Evolutionary conservation across 768 basidiomycete species (phyloP).

Genomic region (Tephrocybe sp.): DNA sequence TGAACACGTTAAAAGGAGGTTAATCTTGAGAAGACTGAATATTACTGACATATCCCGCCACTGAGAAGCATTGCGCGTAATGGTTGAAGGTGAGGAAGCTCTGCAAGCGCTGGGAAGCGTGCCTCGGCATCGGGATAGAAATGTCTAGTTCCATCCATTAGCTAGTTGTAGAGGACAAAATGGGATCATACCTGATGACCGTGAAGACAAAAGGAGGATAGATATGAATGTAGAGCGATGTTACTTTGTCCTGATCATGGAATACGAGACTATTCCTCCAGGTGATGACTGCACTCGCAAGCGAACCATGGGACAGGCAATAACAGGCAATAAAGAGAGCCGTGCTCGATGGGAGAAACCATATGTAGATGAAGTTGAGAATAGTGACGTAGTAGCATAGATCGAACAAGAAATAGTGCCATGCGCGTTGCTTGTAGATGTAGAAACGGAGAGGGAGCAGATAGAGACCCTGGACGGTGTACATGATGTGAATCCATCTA

Average conservation of each 20-base stretch:
- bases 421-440: slow-evolving; percentile 87
- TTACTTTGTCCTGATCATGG: slow-evolving; percentile 96
- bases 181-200: slow-evolving; percentile 70
- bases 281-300: slow-evolving; percentile 94
- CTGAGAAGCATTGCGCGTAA: slow-evolving; percentile 74
- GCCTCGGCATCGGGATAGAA: slow-evolving; percentile 78
- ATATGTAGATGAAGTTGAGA: slow-evolving; percentile 89
- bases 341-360: slow-evolving; percentile 79
- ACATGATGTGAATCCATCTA: slow-evolving; percentile 88
- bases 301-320: slow-evolving; percentile 85
- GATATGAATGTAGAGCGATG: slow-evolving; percentile 92
- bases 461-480: slow-evolving; percentile 75
- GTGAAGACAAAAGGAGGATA: slow-evolving; percentile 92
- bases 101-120: slow-evolving; percentile 82
- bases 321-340: slow-evolving; percentile 90
- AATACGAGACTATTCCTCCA: slow-evolving; percentile 99
- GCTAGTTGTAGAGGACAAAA: neutral
- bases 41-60: slow-evolving; percentile 75
- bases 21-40: neutral
- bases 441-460: slow-evolving; percentile 84
- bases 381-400: slow-evolving; percentile 93
- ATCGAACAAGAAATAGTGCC: slow-evolving; percentile 95
- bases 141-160: slow-evolving; percentile 53
- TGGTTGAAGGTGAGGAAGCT: slow-evolving; percentile 72
- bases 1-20: slow-evolving; percentile 14